Base-by-base conservation (phyloP, 2,329 filamentous ascomycete species). In the Epichloe sibirici region DNA sequence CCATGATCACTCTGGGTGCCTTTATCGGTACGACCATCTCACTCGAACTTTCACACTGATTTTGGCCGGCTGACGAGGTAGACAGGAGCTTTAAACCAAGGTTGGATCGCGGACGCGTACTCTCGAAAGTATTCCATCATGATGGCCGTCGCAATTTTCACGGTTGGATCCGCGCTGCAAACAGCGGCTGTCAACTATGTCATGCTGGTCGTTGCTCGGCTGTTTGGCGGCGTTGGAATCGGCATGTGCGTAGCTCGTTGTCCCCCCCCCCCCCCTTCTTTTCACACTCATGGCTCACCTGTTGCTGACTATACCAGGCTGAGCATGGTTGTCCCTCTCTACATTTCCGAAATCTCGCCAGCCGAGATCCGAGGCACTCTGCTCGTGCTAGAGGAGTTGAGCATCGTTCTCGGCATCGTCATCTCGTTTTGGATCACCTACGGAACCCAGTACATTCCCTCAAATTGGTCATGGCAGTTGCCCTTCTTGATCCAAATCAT, bases 301-400 rank as follows among this genome's bases (percentile, higher is more conserved):
- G 28, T 15, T n/a, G 25, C 44, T 45, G 3, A 5, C 38, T 13
- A 12, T 28, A 11, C 12, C 2, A 59, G 57, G 48, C 51, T 64
- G 25, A 64, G 63, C 35, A 67, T 64, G 65, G 59, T 66, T 17
- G 62, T 71, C 43, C 73, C 68, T 9, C 66, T 71, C 3, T 69
- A 69, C 57, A 78, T 71, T 55, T 68, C 70, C 43, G 73, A 75
- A 56, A 69, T 75, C 7, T 71, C 74, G 0, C 72, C 74, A 1
- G 71, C 74, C 1, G 71, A 74, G 34, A 68, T 75, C 3, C 72
- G 74, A 4, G 74, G 74, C 5, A 68, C 69, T 0, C 61, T 76
- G 2, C 68, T 76, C 0, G 71, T 71, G 0, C 64, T 70, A 2
- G 71, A 74, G 51, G 63, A 68, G 44, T 56, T 74, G 3, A 61